Evolutionary conservation across 306 rosid species (phyloP).

Genomic region (Gillenia trifoliata): DNA sequence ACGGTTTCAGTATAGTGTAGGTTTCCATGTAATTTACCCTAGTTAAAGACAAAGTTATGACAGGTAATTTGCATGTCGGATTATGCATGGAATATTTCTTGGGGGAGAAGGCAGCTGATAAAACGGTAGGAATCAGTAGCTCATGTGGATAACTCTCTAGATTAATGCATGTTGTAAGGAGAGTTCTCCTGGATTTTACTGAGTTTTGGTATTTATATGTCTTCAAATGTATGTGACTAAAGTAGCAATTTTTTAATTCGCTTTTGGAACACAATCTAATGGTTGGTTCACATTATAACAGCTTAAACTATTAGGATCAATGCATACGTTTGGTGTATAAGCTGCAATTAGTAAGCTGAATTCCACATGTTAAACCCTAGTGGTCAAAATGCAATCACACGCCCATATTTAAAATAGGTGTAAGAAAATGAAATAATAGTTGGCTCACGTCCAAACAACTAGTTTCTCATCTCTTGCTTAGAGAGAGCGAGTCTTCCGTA

Average conservation of each 20-base stretch:
- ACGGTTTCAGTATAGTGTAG: not conserved
- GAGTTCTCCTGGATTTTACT: slow-evolving; percentile 3
- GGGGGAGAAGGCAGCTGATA: not conserved
- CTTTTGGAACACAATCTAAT: not conserved
- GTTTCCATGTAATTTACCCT: not conserved
- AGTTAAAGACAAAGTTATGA: not conserved
- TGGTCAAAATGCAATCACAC: not conserved
- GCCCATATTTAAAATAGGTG: not conserved
- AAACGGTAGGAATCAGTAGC: not conserved
- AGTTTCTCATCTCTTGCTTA: too few relatives aligned
- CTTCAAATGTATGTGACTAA: not conserved
- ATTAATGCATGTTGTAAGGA: slow-evolving; percentile 8
- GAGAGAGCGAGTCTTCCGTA: too few relatives aligned
- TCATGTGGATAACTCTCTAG: not conserved
- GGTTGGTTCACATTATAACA: too few relatives aligned
- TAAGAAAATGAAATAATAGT: too few relatives aligned
- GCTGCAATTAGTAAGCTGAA: not conserved
- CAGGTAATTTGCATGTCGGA: not conserved
- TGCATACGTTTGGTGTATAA: too few relatives aligned
- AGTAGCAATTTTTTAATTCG: not conserved
- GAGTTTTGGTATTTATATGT: not conserved
- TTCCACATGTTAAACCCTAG: not conserved
- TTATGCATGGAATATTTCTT: not conserved
- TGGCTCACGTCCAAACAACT: too few relatives aligned
- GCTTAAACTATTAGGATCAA: too few relatives aligned